Evolutionary conservation across 2,329 filamentous ascomycete genomes (phyloP), one percentile per base, ranked within the genome.

Genomic region (Pestalotiopsis sp.): DNA sequence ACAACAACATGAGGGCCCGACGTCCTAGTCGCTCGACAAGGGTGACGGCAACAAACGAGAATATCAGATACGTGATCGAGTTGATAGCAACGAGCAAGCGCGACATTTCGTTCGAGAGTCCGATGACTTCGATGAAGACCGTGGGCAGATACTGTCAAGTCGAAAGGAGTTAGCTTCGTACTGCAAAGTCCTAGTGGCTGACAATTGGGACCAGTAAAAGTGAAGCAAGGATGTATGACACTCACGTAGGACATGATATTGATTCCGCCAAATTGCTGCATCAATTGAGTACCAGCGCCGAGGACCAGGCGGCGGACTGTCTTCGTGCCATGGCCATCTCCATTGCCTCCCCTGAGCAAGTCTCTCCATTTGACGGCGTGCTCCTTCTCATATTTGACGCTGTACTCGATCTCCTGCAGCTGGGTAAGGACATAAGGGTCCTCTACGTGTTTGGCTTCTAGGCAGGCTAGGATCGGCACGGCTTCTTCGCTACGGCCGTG

Each of bases 31-130:
- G 72, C 52, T 79, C 77, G 7, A 79, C 76, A 12, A 78, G 70
- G 4, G 74, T 74, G 12, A 75, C 72, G 1, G 76, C 76, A 5
- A 72, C 57, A 4, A 76, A 65, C 2, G 76, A 71, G 5, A 75
- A 68, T 60, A 76, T 65, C 17, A 77, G 68, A 57, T 77, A 76
- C 1, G 71, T 69, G n/a, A 74, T 71, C 0, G 75, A 76, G 12
- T 67, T 87, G 70, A 82, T 84, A 1, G 85, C 86, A 0, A 85
- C 81, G 25, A 89, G 79, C 0, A 88, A 76, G 11, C 86, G 81
- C 1, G 86, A 82, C 75, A 86, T 81, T n/a, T 74, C 81, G 39
- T 86, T 81, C 4, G 76, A 76, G 9, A 88, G 79, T 1, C 83
- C 82, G 5, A 88, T 85, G 0, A 83, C 86, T 39, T 83, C 73